Base-by-base conservation (phyloP, 2,329 filamentous ascomycete genomes). In the Trichoderma cornu-damae region DNA sequence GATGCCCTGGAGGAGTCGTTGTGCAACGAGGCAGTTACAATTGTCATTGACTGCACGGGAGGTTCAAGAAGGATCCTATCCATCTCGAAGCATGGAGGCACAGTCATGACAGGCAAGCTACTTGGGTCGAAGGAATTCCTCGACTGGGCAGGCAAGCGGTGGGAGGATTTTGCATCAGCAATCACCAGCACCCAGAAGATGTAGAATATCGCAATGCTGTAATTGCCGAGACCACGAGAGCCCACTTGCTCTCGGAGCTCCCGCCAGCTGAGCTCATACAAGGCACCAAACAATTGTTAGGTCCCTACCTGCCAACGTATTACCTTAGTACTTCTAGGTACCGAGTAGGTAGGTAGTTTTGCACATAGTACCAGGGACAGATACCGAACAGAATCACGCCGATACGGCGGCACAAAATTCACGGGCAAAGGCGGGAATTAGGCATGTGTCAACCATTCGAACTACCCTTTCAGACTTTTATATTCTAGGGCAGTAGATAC, bases 401-500 rank as follows among this genome's bases (percentile, higher is more conserved):
- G n/a, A n/a, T 46, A 44, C 43, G 34, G 28, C n/a, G 20, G n/a
- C n/a, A 7, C 42, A 38, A 24, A 53, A 3, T 18, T 28, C n/a
- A 42, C 37, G 48, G 18, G 11, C 24, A 38, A 34, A 38, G 24
- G n/a, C n/a, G n/a, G n/a, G n/a, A n/a, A n/a, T n/a, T 18, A 3
- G 34, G 66, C 66, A 77, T 89, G 85, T 89, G 82, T 84, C 85
- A 81, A 85, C 84, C 84, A 85, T 86, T 89, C 87, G 87, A 90
- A 87, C 87, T 79, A 85, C 87, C 85, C 85, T 84, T 82, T 89
- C 87, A 90, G 78, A 78, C 71, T 73, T 75, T n/a, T n/a, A n/a
- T 74, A 85, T 82, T 90, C 87, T 81, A 88, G 85, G 85, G 87
- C 85, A 89, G 87, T 86, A 90, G 87, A 90, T 90, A 90, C 87